These are phyloP conservation scores for Aspergillus coremiiformis DNA, from an alignment of 495 filamentous ascomycete genomes.

Conservation along the genomic window DNA sequence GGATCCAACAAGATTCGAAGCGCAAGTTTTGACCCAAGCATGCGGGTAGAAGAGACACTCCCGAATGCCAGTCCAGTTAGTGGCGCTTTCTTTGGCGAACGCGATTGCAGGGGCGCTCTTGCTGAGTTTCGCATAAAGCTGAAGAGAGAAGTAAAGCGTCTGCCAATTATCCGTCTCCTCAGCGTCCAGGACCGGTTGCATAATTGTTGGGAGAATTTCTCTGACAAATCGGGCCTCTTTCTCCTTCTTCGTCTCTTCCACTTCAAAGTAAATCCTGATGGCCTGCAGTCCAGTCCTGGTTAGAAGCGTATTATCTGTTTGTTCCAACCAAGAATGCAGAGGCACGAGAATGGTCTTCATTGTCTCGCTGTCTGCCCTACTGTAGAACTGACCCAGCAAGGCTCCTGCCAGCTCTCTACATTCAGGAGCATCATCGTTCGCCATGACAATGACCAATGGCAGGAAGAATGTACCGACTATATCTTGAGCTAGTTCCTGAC, in stretches of 20 bases:
- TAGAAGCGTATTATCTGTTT: slow-evolving; percentile 61
- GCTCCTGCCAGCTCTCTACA: slow-evolving; percentile 79
- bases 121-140: slow-evolving; percentile 59
- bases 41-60: slow-evolving; percentile 66
- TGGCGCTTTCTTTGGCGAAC: slow-evolving; percentile 46
- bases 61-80: slow-evolving; percentile 60
- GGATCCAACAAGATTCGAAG: slow-evolving; percentile 63
- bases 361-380: slow-evolving; percentile 66
- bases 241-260: slow-evolving; percentile 50
- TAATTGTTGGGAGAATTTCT: slow-evolving; percentile 41
- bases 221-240: slow-evolving; percentile 50
- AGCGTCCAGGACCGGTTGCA: slow-evolving; percentile 39
- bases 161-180: slow-evolving; percentile 60
- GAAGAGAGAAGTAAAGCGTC: slow-evolving; percentile 67
- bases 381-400: slow-evolving; percentile 72
- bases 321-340: slow-evolving; percentile 68
- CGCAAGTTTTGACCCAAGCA: slow-evolving; percentile 66
- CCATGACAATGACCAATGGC: slow-evolving; percentile 73
- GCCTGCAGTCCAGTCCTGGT: slow-evolving; percentile 66
- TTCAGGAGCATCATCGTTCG: slow-evolving; percentile 79
- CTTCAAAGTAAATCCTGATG: slow-evolving; percentile 77
- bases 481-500: slow-evolving; percentile 72
- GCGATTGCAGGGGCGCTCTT: slow-evolving; percentile 55
- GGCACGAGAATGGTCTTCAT: slow-evolving; percentile 58
- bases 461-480: slow-evolving; percentile 76